A percentile compares a stretch with the other conserved stretches of the same genome.
Conservation (phyloP, 2,329 filamentous ascomycete species). For the Apiospora aurea region DNA sequence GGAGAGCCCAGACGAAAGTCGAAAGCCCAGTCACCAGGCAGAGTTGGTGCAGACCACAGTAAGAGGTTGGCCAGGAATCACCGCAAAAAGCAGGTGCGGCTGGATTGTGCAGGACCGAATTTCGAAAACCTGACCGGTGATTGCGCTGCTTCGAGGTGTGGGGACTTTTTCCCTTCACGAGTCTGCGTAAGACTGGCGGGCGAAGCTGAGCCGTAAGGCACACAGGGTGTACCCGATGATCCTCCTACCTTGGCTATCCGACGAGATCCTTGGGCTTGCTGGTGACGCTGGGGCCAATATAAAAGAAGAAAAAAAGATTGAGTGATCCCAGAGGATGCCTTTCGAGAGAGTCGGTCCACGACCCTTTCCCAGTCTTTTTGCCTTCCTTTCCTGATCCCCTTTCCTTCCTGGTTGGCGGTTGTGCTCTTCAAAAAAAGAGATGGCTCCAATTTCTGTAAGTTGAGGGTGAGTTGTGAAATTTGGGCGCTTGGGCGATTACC, state of each 20-base stretch:
- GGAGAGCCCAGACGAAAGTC: constrained; percentile 4
- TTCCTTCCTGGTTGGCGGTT: constrained; percentile 23
- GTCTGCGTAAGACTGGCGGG: constrained; percentile 17
- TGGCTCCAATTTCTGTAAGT: constrained; percentile 24
- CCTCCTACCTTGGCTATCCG: constrained; percentile 15
- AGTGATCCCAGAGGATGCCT: constrained; percentile 9
- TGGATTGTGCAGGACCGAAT: neutral
- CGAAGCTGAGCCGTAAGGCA: constrained; percentile 19
- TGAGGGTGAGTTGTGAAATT: constrained; percentile 28
- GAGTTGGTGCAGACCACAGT: neutral
- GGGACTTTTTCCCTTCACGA: neutral
- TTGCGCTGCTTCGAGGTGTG: neutral
- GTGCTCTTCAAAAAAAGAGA: constrained; percentile 24
- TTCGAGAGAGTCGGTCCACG: constrained; percentile 26
- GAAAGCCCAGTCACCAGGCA: neutral
- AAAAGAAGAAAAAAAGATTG: constrained; percentile 2
- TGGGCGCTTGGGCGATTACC: constrained; percentile 52
- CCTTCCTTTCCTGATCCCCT: constrained; percentile 18
- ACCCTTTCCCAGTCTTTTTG: constrained; percentile 17
- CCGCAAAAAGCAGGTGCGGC: neutral
- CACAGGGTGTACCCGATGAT: constrained; percentile 20
- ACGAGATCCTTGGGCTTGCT: neutral
- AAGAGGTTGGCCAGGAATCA: neutral
- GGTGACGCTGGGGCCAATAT: constrained; percentile 13
- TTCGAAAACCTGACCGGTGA: neutral